phyloP scores from a whole-genome alignment of 257 asterid species.

The Plectranthus barbatus region DNA sequence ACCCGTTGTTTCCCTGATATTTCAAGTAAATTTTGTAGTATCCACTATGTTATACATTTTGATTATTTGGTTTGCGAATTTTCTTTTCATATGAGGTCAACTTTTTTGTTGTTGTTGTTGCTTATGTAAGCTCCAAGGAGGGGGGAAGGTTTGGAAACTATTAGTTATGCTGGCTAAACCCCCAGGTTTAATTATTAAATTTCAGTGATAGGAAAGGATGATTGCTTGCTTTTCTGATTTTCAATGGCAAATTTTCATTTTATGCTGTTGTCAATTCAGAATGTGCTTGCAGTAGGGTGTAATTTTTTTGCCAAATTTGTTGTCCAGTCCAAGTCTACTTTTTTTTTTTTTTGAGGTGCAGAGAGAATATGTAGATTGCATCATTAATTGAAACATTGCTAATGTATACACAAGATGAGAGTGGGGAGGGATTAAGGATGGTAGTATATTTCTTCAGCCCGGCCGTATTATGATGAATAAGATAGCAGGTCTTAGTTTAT shows the following conservation, averaged over 20 bases:
- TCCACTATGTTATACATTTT: neutral
- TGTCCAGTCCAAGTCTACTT: neutral
- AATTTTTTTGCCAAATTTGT: neutral
- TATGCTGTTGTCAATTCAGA: neutral
- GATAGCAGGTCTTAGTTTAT: neutral
- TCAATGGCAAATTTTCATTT: neutral
- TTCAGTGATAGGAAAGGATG: neutral
- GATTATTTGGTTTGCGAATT: neutral
- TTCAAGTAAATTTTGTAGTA: constrained; percentile 30
- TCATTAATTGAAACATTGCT: neutral
- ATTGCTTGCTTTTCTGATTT: neutral
- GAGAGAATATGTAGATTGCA: neutral
- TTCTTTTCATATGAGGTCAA: neutral
- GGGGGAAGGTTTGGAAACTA: no score
- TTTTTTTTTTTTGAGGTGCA: neutral
- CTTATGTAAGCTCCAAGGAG: neutral
- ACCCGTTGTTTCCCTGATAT: constrained; percentile 69
- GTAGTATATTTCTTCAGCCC: neutral
- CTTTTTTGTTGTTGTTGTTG: neutral
- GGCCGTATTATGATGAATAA: neutral
- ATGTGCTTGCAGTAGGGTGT: neutral
- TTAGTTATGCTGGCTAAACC: neutral
- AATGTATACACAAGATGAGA: neutral
- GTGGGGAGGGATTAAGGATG: neutral
- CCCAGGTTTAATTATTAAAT: neutral